Percentiles rank a stretch among this genome's conserved stretches.
Evolutionary conservation across 768 basidiomycete genomes (phyloP).

Genomic region (Russula sp.): DNA sequence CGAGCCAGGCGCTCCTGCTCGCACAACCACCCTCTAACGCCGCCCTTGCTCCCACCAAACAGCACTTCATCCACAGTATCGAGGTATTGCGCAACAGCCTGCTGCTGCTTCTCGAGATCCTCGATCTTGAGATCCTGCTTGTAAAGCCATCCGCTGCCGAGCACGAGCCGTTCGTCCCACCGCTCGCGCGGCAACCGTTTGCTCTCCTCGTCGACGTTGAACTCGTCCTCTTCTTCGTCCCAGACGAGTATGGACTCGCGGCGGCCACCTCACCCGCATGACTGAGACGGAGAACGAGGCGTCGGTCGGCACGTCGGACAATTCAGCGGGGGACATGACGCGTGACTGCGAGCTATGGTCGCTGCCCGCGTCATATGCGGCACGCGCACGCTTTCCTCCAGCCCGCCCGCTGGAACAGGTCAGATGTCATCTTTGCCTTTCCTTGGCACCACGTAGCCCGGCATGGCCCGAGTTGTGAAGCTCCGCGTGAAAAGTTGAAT

Average conservation of each 20-base stretch:
- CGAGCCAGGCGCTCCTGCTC: conserved; percentile 42
- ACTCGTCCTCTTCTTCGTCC: conserved; percentile 58
- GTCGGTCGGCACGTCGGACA: conserved; percentile 37
- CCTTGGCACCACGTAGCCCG: too few species aligned
- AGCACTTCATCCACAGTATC: conserved; percentile 73
- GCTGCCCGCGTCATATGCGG: conserved; percentile 77
- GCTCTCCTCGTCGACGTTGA: conserved; percentile 42
- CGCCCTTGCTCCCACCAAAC: conserved; percentile 56
- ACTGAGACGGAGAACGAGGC: conserved; percentile 62
- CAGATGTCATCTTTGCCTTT: too few species aligned
- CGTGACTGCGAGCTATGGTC: conserved; percentile 47
- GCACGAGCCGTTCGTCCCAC: conserved; percentile 78
- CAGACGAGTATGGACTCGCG: conserved; percentile 67
- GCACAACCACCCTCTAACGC: conserved; percentile 44
- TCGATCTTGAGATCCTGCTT: conserved; percentile 57
- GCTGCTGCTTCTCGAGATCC: conserved; percentile 56
- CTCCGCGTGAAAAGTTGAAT: too few species aligned
- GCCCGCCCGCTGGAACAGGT: conserved; percentile 34
- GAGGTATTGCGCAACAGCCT: conserved; percentile 54
- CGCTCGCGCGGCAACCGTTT: conserved; percentile 49
- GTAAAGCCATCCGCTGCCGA: conserved; percentile 82
- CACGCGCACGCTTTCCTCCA: conserved; percentile 78
- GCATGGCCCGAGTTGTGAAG: too few species aligned
- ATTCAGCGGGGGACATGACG: conserved; percentile 38
- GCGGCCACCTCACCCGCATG: conserved; percentile 61